Conservation (phyloP, 495 filamentous ascomycete genomes). For the Xylona heveae region DNA sequence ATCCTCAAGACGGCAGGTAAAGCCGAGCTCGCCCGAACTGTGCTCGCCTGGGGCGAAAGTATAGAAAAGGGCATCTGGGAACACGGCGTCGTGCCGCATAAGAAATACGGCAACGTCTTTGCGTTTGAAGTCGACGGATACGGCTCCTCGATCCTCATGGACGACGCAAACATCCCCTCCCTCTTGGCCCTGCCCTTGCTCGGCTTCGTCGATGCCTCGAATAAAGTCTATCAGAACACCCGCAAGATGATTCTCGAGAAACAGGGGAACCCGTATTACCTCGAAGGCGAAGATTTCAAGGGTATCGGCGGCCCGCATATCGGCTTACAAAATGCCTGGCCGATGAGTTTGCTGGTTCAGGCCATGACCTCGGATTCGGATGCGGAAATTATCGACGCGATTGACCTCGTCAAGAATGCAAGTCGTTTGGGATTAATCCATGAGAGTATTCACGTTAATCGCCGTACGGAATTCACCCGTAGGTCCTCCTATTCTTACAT, state of each 20-base stretch:
- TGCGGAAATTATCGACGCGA: slow-evolving; percentile 48
- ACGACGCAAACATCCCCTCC: slow-evolving; percentile 91
- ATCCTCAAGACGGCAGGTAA: slow-evolving; percentile 39
- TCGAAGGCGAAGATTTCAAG: slow-evolving; percentile 55
- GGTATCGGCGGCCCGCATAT: slow-evolving; percentile 78
- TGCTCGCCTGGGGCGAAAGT: slow-evolving; percentile 39
- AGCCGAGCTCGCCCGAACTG: slow-evolving; percentile 23
- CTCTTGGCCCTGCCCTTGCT: slow-evolving; percentile 70
- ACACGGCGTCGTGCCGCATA: slow-evolving; percentile 72
- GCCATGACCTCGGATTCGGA: slow-evolving; percentile 80
- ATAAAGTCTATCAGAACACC: slow-evolving; percentile 71
- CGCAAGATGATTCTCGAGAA: slow-evolving; percentile 72
- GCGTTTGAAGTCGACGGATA: slow-evolving; percentile 96
- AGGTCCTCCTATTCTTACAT: slow-evolving; percentile 12
- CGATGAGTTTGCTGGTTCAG: slow-evolving; percentile 82
- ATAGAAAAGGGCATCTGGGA: slow-evolving; percentile 67
- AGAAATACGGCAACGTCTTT: slow-evolving; percentile 72
- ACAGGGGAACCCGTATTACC: slow-evolving; percentile 70
- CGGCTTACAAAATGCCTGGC: slow-evolving; percentile 84
- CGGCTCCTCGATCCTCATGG: slow-evolving; percentile 80
- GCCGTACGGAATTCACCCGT: slow-evolving; percentile 54
- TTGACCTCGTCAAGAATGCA: slow-evolving; percentile 52
- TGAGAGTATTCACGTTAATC: slow-evolving; percentile 77
- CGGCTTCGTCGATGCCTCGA: slow-evolving; percentile 48
- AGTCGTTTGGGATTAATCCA: slow-evolving; percentile 67